phyloP scores from a whole-genome alignment of 208 protist genomes.

The Trypanosomatidae sp. region DNA sequence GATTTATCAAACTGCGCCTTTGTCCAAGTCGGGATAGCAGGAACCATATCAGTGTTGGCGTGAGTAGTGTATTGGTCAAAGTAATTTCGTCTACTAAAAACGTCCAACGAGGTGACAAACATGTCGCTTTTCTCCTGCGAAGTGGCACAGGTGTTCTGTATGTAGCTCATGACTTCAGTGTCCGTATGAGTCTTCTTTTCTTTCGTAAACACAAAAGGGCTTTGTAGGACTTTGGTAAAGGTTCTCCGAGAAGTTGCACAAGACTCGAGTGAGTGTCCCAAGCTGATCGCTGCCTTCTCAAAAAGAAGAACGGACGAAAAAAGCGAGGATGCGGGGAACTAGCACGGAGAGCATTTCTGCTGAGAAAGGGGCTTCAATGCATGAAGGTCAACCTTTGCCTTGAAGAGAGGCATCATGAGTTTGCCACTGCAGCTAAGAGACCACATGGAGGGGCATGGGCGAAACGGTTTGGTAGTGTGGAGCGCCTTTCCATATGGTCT shows the following conservation, averaged over 20 bases:
- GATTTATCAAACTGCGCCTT: not conserved
- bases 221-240: not conserved
- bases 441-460: too few species aligned
- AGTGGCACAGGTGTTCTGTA: not conserved
- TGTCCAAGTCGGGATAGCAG: not conserved
- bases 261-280: not conserved
- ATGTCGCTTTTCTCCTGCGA: slow-evolving; percentile 7
- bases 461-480: not conserved
- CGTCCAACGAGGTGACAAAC: slow-evolving; percentile 22
- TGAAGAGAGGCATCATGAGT: not conserved
- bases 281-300: not conserved
- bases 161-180: not conserved
- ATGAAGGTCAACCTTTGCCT: not conserved
- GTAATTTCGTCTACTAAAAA: slow-evolving; percentile 17
- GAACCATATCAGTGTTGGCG: not conserved
- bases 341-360: not conserved
- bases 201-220: not conserved
- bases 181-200: not conserved
- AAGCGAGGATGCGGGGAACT: not conserved
- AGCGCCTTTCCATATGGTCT: not conserved
- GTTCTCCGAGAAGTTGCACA: not conserved
- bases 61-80: slow-evolving; percentile 7
- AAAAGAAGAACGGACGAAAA: not conserved
- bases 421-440: not conserved
- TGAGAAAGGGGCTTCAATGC: not conserved